These are phyloP conservation scores for Vanilla planifolia DNA, from an alignment of 106 monocot species.

Conservation along the genomic window DNA sequence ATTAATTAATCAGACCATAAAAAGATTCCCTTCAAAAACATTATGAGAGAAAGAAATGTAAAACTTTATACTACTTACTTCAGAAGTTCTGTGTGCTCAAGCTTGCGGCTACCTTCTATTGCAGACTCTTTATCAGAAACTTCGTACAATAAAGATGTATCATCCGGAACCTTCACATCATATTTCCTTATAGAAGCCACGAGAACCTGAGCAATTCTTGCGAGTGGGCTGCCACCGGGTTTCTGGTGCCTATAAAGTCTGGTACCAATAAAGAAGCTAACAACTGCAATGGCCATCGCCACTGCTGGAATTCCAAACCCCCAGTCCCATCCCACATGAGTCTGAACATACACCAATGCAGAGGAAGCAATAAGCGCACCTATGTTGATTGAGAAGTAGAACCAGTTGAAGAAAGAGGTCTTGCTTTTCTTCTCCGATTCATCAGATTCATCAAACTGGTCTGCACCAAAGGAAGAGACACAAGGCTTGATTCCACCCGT, in stretches of 20 bases:
- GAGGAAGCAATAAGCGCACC: conserved; percentile 35
- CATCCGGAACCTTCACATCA: conserved; percentile 17
- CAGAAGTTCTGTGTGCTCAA: conserved; percentile 28
- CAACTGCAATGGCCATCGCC: conserved; percentile 33
- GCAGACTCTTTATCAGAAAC: conserved; percentile 34
- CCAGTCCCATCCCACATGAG: conserved; percentile 34
- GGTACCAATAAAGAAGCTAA: conserved; percentile 30
- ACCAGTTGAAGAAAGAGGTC: conserved; percentile 52
- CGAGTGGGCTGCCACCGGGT: conserved; percentile 39
- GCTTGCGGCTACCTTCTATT: conserved; percentile 44
- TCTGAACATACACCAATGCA: conserved; percentile 37
- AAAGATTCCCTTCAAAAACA: no score
- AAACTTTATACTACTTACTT: conserved; percentile 10
- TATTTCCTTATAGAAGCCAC: conserved; percentile 31
- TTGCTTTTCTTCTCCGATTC: conserved; percentile 44
- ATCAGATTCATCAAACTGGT: conserved; percentile 40
- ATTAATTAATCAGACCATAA: no score
- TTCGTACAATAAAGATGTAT: conserved; percentile 27
- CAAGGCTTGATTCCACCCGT: conserved; percentile 50
- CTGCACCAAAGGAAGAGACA: conserved; percentile 41
- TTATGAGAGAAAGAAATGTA: background rate
- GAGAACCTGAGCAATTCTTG: conserved; percentile 38
- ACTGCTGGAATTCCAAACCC: conserved; percentile 41
- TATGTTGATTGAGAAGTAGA: conserved; percentile 46
- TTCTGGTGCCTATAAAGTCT: conserved; percentile 34